Percentiles rank a stretch among this genome's conserved stretches.
These are phyloP conservation scores for Hyphopichia khmerensis DNA, from an alignment of 1,139 yeast genomes.

Conservation along the genomic window DNA sequence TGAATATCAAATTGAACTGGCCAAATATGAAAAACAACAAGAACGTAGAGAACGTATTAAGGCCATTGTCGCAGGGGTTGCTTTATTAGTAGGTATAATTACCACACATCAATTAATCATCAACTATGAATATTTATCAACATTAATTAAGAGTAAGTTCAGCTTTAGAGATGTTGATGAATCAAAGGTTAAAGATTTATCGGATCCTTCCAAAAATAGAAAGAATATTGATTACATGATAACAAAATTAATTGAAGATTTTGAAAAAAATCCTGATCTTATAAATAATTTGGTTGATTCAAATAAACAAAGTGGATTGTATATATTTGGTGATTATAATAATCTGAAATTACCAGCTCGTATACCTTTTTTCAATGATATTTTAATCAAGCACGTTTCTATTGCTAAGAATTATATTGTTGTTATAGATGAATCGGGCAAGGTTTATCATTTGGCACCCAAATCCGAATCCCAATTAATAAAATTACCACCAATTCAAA, in stretches of 20 bases:
- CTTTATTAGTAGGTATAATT: constrained; percentile 31
- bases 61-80: constrained; percentile 30
- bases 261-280: constrained; percentile 24
- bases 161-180: constrained; percentile 29
- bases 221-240: constrained; percentile 23
- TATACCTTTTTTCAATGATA: constrained; percentile 61
- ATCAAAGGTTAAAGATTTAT: constrained; percentile 23
- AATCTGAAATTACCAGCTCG: constrained; percentile 56
- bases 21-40: constrained; percentile 18
- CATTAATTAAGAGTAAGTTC: constrained; percentile 21
- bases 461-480: constrained; percentile 20
- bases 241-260: constrained; percentile 27
- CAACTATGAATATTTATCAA: constrained; percentile 36
- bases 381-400: constrained; percentile 57
- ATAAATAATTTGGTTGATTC: constrained; percentile 24
- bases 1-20: constrained; percentile 22
- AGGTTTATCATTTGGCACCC: constrained; percentile 48
- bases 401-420: constrained; percentile 50
- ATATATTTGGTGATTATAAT: constrained; percentile 36
- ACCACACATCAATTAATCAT: constrained; percentile 40
- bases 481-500: constrained; percentile 45
- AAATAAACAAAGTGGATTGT: constrained; percentile 30
- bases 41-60: constrained; percentile 37
- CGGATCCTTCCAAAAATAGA: constrained; percentile 29
- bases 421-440: constrained; percentile 70